Evolutionary conservation across 306 rosid species (phyloP), one percentile per base, ranked within the genome.

Genomic region (Prunus kanzakura): DNA sequence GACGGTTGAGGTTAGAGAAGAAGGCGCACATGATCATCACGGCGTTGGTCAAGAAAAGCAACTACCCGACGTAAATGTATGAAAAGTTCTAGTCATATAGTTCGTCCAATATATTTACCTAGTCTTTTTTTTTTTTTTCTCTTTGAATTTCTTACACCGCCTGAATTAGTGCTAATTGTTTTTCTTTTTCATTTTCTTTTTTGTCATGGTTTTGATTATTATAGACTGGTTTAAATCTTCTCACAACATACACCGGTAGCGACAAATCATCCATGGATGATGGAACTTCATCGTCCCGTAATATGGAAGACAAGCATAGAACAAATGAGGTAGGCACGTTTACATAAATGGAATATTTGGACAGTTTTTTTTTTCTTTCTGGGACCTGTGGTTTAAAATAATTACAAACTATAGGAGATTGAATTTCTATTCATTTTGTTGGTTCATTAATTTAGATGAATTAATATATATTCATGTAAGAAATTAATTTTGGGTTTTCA

Each of bases 221-320:
- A 15, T 69, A 90, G 95, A 88, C 90, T 70, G 86, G 89, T 54
- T 84, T 90, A 56, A 82, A 88, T 86, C 94, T 83, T 79, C 95
- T 81, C 30, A 79, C 84, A 12, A 81, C 78, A 47, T 79, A 89
- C 19, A 78, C 67, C 19, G 73, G 78, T 43, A 38, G 77, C 82
- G 82, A 67, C 1, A 82, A 65, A 84, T 74, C 84, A 45, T 51
- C 76, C 4, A 72, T 72, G 67, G 89, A 79, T 50, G 84, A 76
- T 54, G 84, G 84, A 38, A 56, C 87, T 12, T 29, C 45, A 64
- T 76, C 84, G 0, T 80, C 52, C 30, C 75, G 71, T 19, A 80
- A 60, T 56, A 43, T 46, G 74, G 83, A 78, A 22, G 83, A 83
- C 74, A 77, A 75, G 69, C 71, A 75, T 57, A 65, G 41, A 69